Evolutionary conservation across 257 asterid species (phyloP).

Genomic region (Gardenia jasminoides): DNA sequence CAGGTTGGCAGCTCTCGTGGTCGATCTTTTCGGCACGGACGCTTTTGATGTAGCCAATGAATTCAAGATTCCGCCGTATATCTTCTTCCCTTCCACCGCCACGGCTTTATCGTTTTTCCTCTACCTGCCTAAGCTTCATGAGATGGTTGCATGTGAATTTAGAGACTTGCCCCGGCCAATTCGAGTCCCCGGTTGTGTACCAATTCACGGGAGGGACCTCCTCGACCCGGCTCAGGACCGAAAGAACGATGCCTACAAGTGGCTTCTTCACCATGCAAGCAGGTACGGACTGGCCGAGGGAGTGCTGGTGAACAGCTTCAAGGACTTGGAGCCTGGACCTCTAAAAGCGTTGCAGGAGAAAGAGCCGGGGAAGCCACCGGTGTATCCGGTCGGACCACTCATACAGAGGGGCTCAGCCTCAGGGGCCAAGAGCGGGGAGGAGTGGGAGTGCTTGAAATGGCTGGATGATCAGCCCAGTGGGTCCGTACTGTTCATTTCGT

Average conservation of each 20-base stretch:
- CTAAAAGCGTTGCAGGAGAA: conserved; percentile 26
- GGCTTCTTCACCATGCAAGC: conserved; percentile 45
- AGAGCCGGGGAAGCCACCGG: conserved; percentile 37
- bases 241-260: conserved; percentile 54
- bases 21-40: conserved; percentile 76
- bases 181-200: conserved; percentile 59
- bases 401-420: conserved; percentile 30
- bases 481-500: conserved; percentile 65
- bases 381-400: conserved; percentile 70
- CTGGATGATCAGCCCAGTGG: conserved; percentile 60
- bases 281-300: conserved; percentile 64
- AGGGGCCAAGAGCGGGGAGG: neutral
- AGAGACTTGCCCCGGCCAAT: conserved; percentile 51
- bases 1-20: conserved; percentile 51
- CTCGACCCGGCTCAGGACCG: conserved; percentile 64
- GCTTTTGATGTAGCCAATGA: conserved; percentile 57
- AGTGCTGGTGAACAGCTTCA: conserved; percentile 50
- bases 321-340: conserved; percentile 61
- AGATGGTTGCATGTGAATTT: conserved; percentile 41
- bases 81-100: conserved; percentile 63
- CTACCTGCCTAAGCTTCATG: conserved; percentile 52
- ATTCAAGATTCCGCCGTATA: conserved; percentile 38
- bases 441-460: conserved; percentile 42
- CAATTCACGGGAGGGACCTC: conserved; percentile 57
- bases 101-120: conserved; percentile 47